phyloP scores from a whole-genome alignment of 805 yeast species.

The Metschnikowia sp. region DNA sequence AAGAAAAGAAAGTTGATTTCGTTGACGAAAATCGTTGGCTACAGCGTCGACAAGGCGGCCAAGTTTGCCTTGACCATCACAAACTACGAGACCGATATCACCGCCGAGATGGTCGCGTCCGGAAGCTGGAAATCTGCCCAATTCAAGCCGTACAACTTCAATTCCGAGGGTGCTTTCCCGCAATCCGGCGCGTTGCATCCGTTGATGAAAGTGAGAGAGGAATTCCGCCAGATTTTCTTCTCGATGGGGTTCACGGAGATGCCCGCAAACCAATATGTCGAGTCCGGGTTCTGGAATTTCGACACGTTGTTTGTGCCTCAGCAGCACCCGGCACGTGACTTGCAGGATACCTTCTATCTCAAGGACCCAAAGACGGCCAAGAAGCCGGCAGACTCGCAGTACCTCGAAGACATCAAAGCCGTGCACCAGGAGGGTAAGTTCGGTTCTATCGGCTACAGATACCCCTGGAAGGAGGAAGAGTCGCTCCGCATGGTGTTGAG shows the following conservation, averaged over 20 bases:
- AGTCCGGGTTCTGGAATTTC: slow-evolving; percentile 98
- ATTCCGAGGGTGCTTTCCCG: slow-evolving; percentile 88
- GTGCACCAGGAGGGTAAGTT: slow-evolving; percentile 89
- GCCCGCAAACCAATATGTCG: slow-evolving; percentile 98
- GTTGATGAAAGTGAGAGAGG: slow-evolving; percentile 92
- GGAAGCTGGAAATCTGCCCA: slow-evolving; percentile 80
- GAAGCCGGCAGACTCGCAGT: slow-evolving; percentile 75
- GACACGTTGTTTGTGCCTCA: slow-evolving; percentile 96
- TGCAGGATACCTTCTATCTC: slow-evolving; percentile 96
- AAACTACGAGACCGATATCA: slow-evolving; percentile 87
- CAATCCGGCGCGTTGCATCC: slow-evolving; percentile 95
- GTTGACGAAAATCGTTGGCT: slow-evolving; percentile 71
- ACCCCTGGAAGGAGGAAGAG: slow-evolving; percentile 94
- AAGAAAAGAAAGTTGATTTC: slow-evolving; percentile 88
- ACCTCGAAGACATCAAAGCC: slow-evolving; percentile 70
- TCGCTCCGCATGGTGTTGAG: slow-evolving; percentile 88
- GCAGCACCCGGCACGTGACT: slow-evolving; percentile 99
- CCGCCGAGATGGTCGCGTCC: slow-evolving; percentile 83
- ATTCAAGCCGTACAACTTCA: slow-evolving; percentile 94
- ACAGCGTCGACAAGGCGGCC: slow-evolving; percentile 71
- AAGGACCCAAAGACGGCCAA: slow-evolving; percentile 86
- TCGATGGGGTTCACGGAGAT: slow-evolving; percentile 97
- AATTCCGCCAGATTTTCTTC: slow-evolving; percentile 95
- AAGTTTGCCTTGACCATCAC: slow-evolving; percentile 80
- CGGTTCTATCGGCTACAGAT: slow-evolving; percentile 97